Evolutionary conservation across 805 yeast genomes (phyloP), one percentile per base, ranked within the genome.

Genomic region (Kodamaea lidongshanica): DNA sequence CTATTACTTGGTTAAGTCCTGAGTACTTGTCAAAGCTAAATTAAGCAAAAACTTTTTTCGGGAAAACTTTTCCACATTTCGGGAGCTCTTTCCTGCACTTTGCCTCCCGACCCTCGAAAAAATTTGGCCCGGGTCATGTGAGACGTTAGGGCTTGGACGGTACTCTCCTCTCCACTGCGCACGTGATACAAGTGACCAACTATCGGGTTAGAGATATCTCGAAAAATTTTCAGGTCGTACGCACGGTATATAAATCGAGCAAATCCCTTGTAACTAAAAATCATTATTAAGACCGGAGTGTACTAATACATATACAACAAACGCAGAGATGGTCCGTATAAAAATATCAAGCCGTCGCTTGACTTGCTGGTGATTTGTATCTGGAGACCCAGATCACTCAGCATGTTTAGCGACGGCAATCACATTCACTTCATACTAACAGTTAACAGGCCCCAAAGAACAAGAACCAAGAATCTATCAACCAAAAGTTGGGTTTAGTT

Each of bases 271-370:
- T n/a, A 31, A 9, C 14, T 11, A 11, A 21, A 20, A 6, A 11
- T 20, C 26, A 17, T 22, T 26, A 28, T 33, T 35, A 48, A 69
- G 85, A 86, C 97, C 97, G 97, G 97, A 88, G 97, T 86, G 92
- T 80, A 66, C 23, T 31, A n/a, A 56, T 50, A 48, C 46, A 38
- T 45, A 35, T n/a, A 40, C 27, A 56, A 53, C 58, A 58, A 72
- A 76, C 89, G 76, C 96, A 87, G 96, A 83, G 97, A 88, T 88
- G 96, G 95, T 84, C 82, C 74, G 95, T 84, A 78, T 71, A 28
- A 11, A n/a, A n/a, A n/a, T n/a, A 12, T 16, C 27, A 16, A 32
- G 12, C 19, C 16, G 23, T 26, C 35, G 23, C 35, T 16, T 23
- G 23, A 27, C 31, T 30, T 32, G 35, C 27, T 27, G 21, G 35